phyloP scores from a whole-genome alignment of 1,139 yeast genomes.

The Spencermartinsiella ligniputridi region DNA sequence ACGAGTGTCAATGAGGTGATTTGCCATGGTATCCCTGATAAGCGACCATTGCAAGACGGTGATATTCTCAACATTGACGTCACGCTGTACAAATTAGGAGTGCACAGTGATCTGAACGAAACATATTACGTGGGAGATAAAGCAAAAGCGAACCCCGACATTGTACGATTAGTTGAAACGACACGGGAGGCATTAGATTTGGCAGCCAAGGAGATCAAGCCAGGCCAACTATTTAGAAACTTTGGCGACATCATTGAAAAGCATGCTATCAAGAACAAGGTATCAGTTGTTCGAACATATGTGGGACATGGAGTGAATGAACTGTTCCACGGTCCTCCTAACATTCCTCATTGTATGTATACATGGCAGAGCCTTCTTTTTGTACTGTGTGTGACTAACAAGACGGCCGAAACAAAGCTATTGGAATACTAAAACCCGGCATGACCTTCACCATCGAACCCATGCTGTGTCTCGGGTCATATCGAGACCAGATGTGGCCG shows the following conservation, averaged over 20 bases:
- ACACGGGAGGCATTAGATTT: conserved; percentile 82
- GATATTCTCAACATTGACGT: conserved; percentile 93
- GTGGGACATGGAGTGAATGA: conserved; percentile 93
- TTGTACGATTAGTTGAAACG: conserved; percentile 87
- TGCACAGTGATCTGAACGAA: conserved; percentile 93
- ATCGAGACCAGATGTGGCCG: conserved; percentile 87
- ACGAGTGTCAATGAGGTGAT: conserved; percentile 92
- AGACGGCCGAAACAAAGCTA: conserved; percentile 78
- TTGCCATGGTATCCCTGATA: conserved; percentile 97
- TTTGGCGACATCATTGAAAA: conserved; percentile 86
- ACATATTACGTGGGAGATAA: conserved; percentile 96
- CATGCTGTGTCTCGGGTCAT: conserved; percentile 87
- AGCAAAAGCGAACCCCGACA: conserved; percentile 67
- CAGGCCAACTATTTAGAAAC: conserved; percentile 84
- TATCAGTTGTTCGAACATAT: conserved; percentile 85
- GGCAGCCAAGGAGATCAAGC: conserved; percentile 59
- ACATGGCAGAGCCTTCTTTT: neutral
- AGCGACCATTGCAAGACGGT: conserved; percentile 81
- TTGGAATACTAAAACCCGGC: conserved; percentile 93
- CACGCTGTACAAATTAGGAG: conserved; percentile 76
- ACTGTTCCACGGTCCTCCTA: conserved; percentile 90
- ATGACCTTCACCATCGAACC: conserved; percentile 98
- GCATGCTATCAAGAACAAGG: conserved; percentile 72
- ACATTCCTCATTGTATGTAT: conserved; percentile 71
- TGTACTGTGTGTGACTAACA: neutral